Conservation (phyloP, 208 protist genomes). For the Acanthamoeba royreba region DNA sequence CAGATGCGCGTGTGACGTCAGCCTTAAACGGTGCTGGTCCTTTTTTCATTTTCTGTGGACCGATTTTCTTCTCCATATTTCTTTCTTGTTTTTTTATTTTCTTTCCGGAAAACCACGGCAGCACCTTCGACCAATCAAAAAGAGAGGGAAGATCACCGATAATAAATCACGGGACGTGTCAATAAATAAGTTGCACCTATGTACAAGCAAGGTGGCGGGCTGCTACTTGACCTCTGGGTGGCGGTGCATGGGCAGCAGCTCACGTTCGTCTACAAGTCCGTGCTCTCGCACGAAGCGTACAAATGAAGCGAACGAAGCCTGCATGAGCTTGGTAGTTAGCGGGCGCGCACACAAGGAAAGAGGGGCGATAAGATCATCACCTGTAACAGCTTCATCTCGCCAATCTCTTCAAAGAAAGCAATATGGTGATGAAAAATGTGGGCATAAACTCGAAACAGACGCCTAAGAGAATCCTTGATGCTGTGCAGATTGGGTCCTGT, state of each 20-base stretch:
- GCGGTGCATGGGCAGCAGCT: constrained; percentile 16
- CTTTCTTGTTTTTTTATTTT: too few relatives aligned
- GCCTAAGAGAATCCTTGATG: neutral
- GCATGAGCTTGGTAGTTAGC: neutral
- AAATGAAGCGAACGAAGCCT: neutral
- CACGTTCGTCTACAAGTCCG: neutral
- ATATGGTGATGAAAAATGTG: neutral
- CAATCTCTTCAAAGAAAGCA: neutral
- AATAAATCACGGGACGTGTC: too few relatives aligned
- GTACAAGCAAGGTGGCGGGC: too few relatives aligned
- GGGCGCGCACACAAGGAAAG: neutral
- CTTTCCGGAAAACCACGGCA: too few relatives aligned
- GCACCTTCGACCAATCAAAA: too few relatives aligned
- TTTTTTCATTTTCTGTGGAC: too few relatives aligned
- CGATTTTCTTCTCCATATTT: too few relatives aligned
- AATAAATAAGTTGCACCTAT: too few relatives aligned
- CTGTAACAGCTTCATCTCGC: constrained; percentile 19
- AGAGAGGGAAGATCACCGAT: too few relatives aligned
- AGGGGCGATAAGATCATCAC: neutral
- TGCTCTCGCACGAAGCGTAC: neutral
- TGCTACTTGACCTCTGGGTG: too few relatives aligned
- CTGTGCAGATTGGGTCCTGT: neutral
- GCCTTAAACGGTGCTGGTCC: too few relatives aligned
- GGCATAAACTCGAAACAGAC: constrained; percentile 13
- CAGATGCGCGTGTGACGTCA: too few relatives aligned